These are phyloP conservation scores for Cystoisospora suis DNA, from an alignment of 169 alveolate genomes.

Conservation along the genomic window DNA sequence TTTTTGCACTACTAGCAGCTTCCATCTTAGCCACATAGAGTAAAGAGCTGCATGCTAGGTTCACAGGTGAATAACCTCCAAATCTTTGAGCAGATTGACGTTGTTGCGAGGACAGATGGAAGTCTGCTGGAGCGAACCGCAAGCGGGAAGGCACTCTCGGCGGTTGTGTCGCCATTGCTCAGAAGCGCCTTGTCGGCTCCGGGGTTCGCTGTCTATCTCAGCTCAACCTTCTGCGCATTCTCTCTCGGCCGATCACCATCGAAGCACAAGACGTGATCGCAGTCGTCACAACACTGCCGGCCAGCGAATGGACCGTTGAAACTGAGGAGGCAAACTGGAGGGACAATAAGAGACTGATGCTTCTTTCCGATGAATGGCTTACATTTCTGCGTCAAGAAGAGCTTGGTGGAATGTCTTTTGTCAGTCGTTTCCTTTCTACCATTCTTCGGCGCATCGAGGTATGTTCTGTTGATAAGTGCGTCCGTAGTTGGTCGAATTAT, in stretches of 20 bases:
- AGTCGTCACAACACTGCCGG: conserved; percentile 53
- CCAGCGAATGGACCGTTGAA: conserved; percentile 56
- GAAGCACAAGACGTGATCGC: conserved; percentile 42
- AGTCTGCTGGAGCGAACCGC: too few species aligned
- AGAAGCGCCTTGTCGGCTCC: too few species aligned
- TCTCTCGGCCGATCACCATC: conserved; percentile 46
- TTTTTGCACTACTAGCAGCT: too few species aligned
- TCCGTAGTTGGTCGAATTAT: too few species aligned
- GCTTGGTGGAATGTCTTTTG: not conserved
- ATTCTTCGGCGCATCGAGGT: not conserved
- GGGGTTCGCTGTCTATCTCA: conserved; percentile 20
- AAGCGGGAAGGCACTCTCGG: too few species aligned
- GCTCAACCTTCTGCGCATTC: conserved; percentile 51
- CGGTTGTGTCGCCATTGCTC: too few species aligned
- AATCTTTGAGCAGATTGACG: too few species aligned
- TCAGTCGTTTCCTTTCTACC: not conserved
- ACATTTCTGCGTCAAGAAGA: conserved; percentile 56
- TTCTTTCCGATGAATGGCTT: conserved; percentile 61
- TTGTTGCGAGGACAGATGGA: too few species aligned
- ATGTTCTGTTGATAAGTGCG: too few species aligned
- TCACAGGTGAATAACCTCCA: too few species aligned
- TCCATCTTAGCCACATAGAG: too few species aligned
- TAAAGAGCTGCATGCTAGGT: too few species aligned
- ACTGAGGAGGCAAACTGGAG: conserved; percentile 44
- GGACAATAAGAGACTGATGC: conserved; percentile 31